A percentile compares a stretch with the other conserved stretches of the same genome.
Conservation (phyloP, 2,329 filamentous ascomycete species). For the Fusarium sp. region DNA sequence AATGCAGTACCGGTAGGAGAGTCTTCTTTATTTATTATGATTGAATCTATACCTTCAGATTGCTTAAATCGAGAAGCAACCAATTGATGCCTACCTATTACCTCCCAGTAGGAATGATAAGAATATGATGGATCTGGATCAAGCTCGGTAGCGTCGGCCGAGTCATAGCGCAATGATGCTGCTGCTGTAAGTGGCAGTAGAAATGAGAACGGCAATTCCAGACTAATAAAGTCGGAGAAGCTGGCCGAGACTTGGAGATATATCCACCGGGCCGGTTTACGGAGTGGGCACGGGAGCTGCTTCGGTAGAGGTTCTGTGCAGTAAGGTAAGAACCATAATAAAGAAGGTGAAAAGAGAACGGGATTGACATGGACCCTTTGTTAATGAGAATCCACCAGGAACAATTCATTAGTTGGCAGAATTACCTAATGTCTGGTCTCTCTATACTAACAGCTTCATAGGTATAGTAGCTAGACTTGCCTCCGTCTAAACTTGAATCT, state of each 20-base stretch:
- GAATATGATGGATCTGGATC: neutral
- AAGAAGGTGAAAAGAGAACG: conserved; percentile 22
- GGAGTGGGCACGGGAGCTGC: conserved; percentile 13
- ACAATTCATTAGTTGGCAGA: neutral
- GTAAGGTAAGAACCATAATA: neutral
- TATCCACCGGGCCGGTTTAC: conserved; percentile 1
- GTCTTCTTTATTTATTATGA: too few relatives aligned
- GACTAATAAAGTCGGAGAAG: neutral
- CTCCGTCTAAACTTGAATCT: conserved; percentile 3
- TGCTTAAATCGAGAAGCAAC: neutral
- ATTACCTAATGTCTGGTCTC: conserved; percentile 9
- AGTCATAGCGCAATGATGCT: neutral
- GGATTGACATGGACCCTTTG: neutral
- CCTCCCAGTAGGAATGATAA: neutral
- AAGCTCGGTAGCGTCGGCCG: neutral
- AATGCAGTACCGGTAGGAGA: neutral
- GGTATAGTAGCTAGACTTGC: too few relatives aligned
- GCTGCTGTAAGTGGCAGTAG: neutral
- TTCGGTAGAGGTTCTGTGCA: neutral
- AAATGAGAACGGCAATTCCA: conserved; percentile 8
- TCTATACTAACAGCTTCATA: neutral
- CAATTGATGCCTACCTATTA: neutral
- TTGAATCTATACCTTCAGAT: too few relatives aligned
- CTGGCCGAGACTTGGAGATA: neutral
- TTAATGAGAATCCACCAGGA: neutral